Percentiles rank a stretch among this genome's conserved stretches.
Conservation (phyloP, 2,329 filamentous ascomycete species). For the Ilyonectria mors-panacis region DNA sequence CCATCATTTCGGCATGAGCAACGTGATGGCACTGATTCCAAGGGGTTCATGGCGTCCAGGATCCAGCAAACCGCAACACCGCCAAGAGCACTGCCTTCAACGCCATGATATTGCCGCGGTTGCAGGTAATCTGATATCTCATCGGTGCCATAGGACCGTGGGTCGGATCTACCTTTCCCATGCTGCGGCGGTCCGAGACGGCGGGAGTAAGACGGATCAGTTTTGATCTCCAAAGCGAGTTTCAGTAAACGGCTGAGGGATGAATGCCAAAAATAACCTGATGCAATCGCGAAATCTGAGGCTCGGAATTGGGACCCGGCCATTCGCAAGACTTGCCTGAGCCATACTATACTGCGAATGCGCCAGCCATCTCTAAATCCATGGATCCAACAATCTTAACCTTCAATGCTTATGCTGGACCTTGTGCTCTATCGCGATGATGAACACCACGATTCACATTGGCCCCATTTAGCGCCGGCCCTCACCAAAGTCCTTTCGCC, state of each 20-base stretch:
- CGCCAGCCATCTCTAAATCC: background rate
- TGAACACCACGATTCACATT: background rate
- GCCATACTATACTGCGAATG: background rate
- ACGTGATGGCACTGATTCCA: background rate
- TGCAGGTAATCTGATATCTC: background rate
- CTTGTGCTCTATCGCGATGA: constrained; percentile 1
- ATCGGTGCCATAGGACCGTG: background rate
- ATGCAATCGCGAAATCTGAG: background rate
- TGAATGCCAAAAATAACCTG: background rate
- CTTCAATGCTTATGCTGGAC: background rate
- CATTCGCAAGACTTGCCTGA: background rate
- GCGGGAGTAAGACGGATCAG: constrained; percentile 6
- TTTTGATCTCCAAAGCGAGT: background rate
- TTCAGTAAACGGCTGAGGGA: constrained; percentile 1
- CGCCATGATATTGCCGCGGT: background rate
- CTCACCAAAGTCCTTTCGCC: background rate
- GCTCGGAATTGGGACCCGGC: background rate
- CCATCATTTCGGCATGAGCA: constrained; percentile 20
- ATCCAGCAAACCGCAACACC: constrained; percentile 13
- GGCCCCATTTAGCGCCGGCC: background rate
- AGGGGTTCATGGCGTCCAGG: constrained; percentile 13
- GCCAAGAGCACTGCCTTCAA: background rate
- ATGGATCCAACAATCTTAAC: background rate
- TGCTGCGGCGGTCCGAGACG: constrained; percentile 12
- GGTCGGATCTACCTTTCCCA: background rate